Base-by-base conservation (phyloP, 108 stramenopile genomes). In the Skeletonema tropicum region DNA sequence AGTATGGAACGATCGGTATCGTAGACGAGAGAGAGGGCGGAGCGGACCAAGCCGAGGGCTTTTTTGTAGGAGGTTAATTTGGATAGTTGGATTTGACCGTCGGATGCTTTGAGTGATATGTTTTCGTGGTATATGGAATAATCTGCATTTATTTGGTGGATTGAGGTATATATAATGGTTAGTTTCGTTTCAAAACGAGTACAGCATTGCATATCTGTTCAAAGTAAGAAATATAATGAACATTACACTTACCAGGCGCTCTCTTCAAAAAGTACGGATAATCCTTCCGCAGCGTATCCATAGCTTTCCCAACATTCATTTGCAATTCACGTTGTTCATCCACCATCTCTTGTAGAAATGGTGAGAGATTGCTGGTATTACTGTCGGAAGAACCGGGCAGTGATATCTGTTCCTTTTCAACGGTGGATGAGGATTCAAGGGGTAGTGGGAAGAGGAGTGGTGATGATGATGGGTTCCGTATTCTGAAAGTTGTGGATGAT, bases 261-360 rank as follows among this genome's bases (percentile, higher is more conserved):
- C 73, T 60, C 64, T 80, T 85, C 31, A 93, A 63, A 68, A 93
- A 89, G 26, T 90, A 71, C 10, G 88, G 89, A 71, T 89, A 88
- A 74, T 93, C 92, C 52, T 82, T 89, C 64, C 86, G 68, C 36
- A 93, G 66, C 15, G 86, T 87, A 66, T 93, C 92, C 84, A 93
- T 89, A 5, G 92, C 89, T 57, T 86, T 88, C 11, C 92, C 92
- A 11, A 93, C 75, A 66, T 89, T 87, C 81, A 90, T 72, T 71
- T 90, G 86, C 52, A 89, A 87, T 41, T 89, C 83, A 31, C 76
- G 67, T 67, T 89, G 79, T 64, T 92, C 91, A 60, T 92, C 88
- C 5, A 85, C 86, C 66, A 92, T 92, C 23, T 81, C 78, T 65
- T 84, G 87, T 21, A 93, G 38, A 10, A 92, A 83, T 4, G 92